Evolutionary conservation across 495 filamentous ascomycete species (phyloP).

Genomic region (Aspergillus asperescens): DNA sequence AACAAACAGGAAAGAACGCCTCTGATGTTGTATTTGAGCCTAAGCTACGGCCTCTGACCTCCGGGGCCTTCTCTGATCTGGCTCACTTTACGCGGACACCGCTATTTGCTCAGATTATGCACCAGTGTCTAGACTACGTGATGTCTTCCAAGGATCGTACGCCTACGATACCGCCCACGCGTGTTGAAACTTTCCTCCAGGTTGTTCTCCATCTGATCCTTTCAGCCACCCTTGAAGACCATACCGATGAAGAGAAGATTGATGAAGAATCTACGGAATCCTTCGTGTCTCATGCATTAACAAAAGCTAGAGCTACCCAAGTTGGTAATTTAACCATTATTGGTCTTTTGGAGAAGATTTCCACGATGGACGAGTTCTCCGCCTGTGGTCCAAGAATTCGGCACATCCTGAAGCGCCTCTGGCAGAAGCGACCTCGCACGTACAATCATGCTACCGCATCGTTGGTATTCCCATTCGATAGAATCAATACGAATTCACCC

Average conservation of each 20-base stretch:
- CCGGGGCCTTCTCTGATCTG: constrained; percentile 70
- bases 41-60: constrained; percentile 68
- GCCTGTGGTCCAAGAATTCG: constrained; percentile 79
- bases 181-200: constrained; percentile 87
- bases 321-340: constrained; percentile 61
- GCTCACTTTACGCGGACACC: constrained; percentile 71
- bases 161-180: constrained; percentile 67
- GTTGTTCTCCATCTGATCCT: constrained; percentile 83
- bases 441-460: constrained; percentile 59
- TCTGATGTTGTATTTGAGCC: constrained; percentile 94
- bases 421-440: constrained; percentile 65
- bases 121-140: constrained; percentile 77
- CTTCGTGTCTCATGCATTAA: constrained; percentile 65
- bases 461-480: constrained; percentile 48
- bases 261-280: constrained; percentile 46
- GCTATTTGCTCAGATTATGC: constrained; percentile 86
- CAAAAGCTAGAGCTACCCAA: constrained; percentile 52
- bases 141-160: constrained; percentile 59
- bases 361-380: constrained; percentile 66
- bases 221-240: constrained; percentile 77
- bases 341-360: constrained; percentile 67
- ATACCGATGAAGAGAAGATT: constrained; percentile 52
- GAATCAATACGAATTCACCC: constrained; percentile 54
- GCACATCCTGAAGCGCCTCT: constrained; percentile 79
- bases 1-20: constrained; percentile 73